phyloP scores from a whole-genome alignment of 176 grass and related monocot genomes.

The Avena insularis region DNA sequence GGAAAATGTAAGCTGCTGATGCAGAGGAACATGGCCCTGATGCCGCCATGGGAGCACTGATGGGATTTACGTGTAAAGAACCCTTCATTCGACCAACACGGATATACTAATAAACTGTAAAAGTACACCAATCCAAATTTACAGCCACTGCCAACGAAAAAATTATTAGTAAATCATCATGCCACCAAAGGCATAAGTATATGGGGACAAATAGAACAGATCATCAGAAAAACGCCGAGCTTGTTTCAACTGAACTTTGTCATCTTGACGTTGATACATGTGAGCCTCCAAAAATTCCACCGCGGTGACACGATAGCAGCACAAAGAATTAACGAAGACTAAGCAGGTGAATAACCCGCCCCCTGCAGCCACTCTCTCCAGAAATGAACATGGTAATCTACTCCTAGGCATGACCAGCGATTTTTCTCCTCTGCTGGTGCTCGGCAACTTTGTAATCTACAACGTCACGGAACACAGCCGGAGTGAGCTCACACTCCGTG shows the following conservation, averaged over 20 bases:
- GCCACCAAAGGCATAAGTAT: background rate
- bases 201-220: background rate
- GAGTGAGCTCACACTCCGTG: constrained; percentile 78
- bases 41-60: too few relatives aligned
- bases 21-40: background rate
- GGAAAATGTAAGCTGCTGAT: background rate
- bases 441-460: constrained; percentile 95
- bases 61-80: background rate
- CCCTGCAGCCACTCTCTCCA: background rate
- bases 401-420: constrained; percentile 64
- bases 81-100: background rate
- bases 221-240: constrained; percentile 22
- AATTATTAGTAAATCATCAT: constrained; percentile 8
- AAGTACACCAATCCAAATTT: background rate
- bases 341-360: constrained; percentile 23
- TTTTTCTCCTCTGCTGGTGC: constrained; percentile 87
- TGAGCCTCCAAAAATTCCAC: constrained; percentile 45
- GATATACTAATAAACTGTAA: background rate
- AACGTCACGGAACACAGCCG: constrained; percentile 86
- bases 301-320: constrained; percentile 17
- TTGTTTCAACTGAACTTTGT: constrained; percentile 10
- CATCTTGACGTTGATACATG: constrained; percentile 17
- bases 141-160: background rate
- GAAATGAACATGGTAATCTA: constrained; percentile 24
- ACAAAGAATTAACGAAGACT: constrained; percentile 51